Base-by-base conservation (phyloP, 2,329 filamentous ascomycete species). In the Diaporthe ampelina region DNA sequence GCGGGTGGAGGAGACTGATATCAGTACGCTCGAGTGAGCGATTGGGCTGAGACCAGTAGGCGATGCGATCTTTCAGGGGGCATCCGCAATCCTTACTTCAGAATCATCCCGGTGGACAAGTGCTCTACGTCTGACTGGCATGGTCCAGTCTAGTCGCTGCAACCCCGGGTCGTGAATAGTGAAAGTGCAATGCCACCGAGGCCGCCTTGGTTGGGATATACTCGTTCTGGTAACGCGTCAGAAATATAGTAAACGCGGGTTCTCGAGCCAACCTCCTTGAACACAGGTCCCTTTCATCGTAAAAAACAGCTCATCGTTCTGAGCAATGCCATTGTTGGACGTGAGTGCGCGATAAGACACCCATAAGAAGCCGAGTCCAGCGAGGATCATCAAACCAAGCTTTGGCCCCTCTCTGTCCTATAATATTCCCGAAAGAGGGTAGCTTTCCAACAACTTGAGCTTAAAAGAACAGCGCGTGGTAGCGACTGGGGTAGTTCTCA, bases 1-100 rank as follows among this genome's bases (percentile, higher is more conserved):
- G 95, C 88, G 93, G 74, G 91, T 96, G 15, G 93, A 93, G 81
- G 91, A 95, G 80, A 94, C 95, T 5, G 93, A 97, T 82, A 84
- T 95, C 35, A 91, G 88, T 76, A 88, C 89, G 4, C 80, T 92
- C 82, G 89, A 90, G 77, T 85, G 79, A 74, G 68, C 13, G 13
- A 19, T 15, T n/a, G 26, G 9, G 43, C 19, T 32, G 43, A 35
- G n/a, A 10, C 29, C 3, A 7, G 37, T 52, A 32, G n/a, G 17
- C 17, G 63, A 37, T 15, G 45, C 61, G 21, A 52, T 26, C 21
- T 26, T 11, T 37, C 15, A 37, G 15, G 8, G n/a, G 19, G 13
- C 15, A 24, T 5, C 19, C 15, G 21, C 8, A 37, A 37, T 37
- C 2, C 37, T 19, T 21, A 9, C 24, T n/a, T 37, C 11, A 11